Evolutionary conservation across 2,329 filamentous ascomycete genomes (phyloP), one percentile per base, ranked within the genome.

Genomic region (Fusarium sp.): DNA sequence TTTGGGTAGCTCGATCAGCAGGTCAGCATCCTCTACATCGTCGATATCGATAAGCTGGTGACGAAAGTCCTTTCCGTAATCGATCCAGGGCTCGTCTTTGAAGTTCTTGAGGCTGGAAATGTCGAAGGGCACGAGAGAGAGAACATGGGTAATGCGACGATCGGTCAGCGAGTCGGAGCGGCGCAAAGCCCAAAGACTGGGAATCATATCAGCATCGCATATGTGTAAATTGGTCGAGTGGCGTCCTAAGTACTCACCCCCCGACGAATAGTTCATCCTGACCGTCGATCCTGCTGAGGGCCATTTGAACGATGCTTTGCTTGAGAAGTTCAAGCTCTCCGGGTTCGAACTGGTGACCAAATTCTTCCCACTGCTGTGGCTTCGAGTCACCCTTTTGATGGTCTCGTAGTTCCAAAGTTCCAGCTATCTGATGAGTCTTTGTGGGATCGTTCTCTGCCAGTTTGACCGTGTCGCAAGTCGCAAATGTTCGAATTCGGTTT

Each of bases 1-100:
- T 53, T 84, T 84, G 8, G 94, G 88, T 65, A 98, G 91, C 78
- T 97, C 89, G 66, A 92, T 87, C 18, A 98, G 82, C 52, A 98
- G 80, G 79, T 99, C 93, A 72, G 94, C 91, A 75, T 97, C 93
- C 20, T 95, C 92, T 52, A 94, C 88, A 82, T 99, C 96, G 78
- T 98, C 92, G 42, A 97, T 89, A 70, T 97, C 91, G 69, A 98
- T 91, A 64, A 89, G 85, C 72, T 93, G 85, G 77, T 97, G 93
- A 68, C 89, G 82, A 77, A 89, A 93, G 41, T 85, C 83, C 67
- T 86, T 84, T 75, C 83, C 84, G 67, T 80, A 82, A 50, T 83
- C 82, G 18, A 83, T 78, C 75, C 80, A 81, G 56, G 74, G 82
- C 80, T 85, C 82, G 37, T 85, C 79, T 61, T 85, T 83, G 74